Percentiles rank a stretch among this genome's conserved stretches.
phyloP scores from a whole-genome alignment of 2,329 filamentous ascomycete genomes.

The Talaromyces piceae region DNA sequence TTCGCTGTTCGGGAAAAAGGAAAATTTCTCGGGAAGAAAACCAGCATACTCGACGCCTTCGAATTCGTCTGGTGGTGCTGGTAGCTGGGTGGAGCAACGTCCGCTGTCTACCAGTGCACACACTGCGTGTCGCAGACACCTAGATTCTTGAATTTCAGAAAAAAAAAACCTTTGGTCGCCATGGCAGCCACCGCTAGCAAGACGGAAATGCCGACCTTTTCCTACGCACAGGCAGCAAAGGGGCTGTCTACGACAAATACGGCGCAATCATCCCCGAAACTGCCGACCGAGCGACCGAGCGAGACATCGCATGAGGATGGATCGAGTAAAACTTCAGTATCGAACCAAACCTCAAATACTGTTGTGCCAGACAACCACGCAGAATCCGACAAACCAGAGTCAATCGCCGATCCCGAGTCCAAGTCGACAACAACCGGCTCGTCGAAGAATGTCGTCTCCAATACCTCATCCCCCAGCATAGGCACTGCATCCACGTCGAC shows the following conservation, averaged over 20 bases:
- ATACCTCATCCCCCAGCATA: slow-evolving; percentile 48
- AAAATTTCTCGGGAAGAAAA: background rate
- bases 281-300: slow-evolving; percentile 23
- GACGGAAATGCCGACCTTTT: slow-evolving; percentile 58
- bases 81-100: slow-evolving; percentile 11
- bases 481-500: slow-evolving; percentile 48
- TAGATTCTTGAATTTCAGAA: slow-evolving; percentile 1
- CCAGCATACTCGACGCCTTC: background rate
- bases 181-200: slow-evolving; percentile 38
- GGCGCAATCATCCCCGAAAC: slow-evolving; percentile 39
- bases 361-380: slow-evolving; percentile 41
- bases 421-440: slow-evolving; percentile 21
- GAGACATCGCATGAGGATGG: slow-evolving; percentile 24
- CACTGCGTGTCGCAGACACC: slow-evolving; percentile 1
- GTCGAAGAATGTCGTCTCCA: slow-evolving; percentile 29
- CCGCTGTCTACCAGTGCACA: slow-evolving; percentile 9
- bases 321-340: slow-evolving; percentile 19
- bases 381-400: slow-evolving; percentile 32
- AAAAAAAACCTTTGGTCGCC: slow-evolving; percentile 5
- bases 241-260: slow-evolving; percentile 51
- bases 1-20: background rate
- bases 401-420: slow-evolving; percentile 25
- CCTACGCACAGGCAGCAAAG: slow-evolving; percentile 93
- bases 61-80: slow-evolving; percentile 8
- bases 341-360: slow-evolving; percentile 25